phyloP scores from a whole-genome alignment of 2,329 filamentous ascomycete species.

The Metarhizium rileyi region DNA sequence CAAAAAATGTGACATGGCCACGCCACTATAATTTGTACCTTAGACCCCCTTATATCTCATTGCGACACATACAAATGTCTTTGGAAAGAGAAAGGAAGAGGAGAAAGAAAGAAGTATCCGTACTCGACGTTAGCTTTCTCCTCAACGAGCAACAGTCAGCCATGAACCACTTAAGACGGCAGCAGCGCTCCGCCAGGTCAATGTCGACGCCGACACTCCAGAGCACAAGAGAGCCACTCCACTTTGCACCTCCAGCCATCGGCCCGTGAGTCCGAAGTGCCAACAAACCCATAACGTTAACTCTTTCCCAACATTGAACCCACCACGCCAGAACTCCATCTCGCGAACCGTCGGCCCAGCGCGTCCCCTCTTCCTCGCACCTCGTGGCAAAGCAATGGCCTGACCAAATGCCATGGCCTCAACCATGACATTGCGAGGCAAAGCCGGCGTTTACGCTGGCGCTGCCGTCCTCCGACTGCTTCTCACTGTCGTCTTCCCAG shows the following conservation, averaged over 20 bases:
- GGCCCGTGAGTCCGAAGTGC: slow-evolving; percentile 15
- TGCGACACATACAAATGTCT: too few species aligned
- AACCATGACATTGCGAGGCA: slow-evolving; percentile 31
- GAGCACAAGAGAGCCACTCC: too few species aligned
- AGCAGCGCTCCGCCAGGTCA: not conserved
- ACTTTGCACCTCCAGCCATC: not conserved
- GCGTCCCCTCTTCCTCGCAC: not conserved
- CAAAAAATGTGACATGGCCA: too few species aligned
- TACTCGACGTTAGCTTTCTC: too few species aligned
- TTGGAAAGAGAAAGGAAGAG: too few species aligned
- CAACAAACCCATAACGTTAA: slow-evolving; percentile 23
- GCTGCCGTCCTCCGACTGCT: slow-evolving; percentile 72
- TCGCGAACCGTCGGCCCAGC: not conserved
- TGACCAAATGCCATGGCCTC: slow-evolving; percentile 12
- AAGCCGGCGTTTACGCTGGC: slow-evolving; percentile 54
- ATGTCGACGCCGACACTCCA: too few species aligned
- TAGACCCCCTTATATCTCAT: too few species aligned
- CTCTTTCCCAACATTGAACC: slow-evolving; percentile 4
- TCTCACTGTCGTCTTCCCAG: slow-evolving; percentile 72
- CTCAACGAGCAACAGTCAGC: too few species aligned
- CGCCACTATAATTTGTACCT: too few species aligned
- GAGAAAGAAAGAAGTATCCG: too few species aligned
- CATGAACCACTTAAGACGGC: too few species aligned
- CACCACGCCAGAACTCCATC: too few species aligned
- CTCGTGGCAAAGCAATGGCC: slow-evolving; percentile 3